A percentile compares a stretch with the other conserved stretches of the same genome.
These are phyloP conservation scores for Lactarius sp. DNA, from an alignment of 768 basidiomycete species.

Conservation along the genomic window DNA sequence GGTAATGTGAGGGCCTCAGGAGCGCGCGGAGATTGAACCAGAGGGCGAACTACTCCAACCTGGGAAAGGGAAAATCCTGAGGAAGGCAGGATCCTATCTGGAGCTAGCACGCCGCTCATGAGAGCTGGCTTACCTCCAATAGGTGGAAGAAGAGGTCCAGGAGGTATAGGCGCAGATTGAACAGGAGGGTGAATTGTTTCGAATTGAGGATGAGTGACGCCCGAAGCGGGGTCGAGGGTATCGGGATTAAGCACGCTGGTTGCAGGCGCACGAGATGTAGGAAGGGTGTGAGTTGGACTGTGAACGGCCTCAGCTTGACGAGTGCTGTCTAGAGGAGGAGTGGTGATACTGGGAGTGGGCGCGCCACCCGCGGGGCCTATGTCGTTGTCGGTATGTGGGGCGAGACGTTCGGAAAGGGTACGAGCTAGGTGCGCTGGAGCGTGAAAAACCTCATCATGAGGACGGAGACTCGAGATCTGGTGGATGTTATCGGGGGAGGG, in stretches of 20 bases:
- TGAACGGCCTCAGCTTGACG: not conserved
- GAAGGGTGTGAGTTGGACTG: not conserved
- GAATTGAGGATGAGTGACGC: not conserved
- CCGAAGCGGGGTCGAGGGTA: not conserved
- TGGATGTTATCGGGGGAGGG: not conserved
- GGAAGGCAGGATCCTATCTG: not conserved
- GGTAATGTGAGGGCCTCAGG: not conserved
- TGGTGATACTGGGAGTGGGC: not conserved
- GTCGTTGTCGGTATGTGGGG: not conserved
- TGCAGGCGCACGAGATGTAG: not conserved
- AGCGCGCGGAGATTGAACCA: not conserved
- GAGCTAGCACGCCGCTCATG: not conserved
- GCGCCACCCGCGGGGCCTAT: not conserved
- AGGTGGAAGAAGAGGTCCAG: not conserved
- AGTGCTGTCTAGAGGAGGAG: not conserved
- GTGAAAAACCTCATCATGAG: not conserved
- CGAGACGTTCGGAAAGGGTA: not conserved
- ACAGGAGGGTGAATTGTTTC: not conserved
- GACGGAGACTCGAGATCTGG: not conserved
- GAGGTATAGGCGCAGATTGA: not conserved
- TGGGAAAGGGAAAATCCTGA: not conserved
- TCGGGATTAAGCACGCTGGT: not conserved
- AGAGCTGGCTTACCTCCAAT: not conserved
- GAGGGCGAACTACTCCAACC: not conserved
- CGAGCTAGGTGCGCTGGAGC: not conserved